phyloP scores from a whole-genome alignment of 2,329 filamentous ascomycete species.

The Myriosclerotinia scirpicola region DNA sequence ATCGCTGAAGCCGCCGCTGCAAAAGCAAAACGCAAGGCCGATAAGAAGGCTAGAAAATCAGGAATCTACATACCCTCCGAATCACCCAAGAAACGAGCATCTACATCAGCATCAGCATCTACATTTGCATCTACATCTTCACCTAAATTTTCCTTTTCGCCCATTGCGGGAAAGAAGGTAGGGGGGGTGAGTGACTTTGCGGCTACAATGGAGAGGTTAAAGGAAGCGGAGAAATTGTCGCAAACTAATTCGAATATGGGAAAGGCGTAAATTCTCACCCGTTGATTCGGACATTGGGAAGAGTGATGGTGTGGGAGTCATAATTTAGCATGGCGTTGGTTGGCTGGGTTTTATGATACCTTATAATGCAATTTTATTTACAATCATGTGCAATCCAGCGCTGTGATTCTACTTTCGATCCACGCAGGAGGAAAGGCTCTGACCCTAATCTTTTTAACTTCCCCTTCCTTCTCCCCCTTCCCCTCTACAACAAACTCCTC shows the following conservation, averaged over 20 bases:
- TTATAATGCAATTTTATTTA: not conserved
- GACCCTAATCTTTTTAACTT: conserved; percentile 52
- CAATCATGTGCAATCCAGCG: not conserved
- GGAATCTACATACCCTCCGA: conserved; percentile 35
- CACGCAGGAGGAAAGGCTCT: conserved; percentile 86
- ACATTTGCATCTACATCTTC: conserved; percentile 35
- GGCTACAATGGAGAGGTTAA: conserved; percentile 55
- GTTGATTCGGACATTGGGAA: too few species aligned
- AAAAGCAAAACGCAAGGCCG: conserved; percentile 41
- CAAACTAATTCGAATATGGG: too few species aligned
- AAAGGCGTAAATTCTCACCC: not conserved
- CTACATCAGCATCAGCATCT: conserved; percentile 31
- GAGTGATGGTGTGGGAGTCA: not conserved
- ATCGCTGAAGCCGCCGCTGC: conserved; percentile 47
- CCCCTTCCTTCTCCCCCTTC: conserved; percentile 41
- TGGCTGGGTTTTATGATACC: not conserved
- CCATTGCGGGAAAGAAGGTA: conserved; percentile 33
- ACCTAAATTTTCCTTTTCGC: conserved; percentile 41
- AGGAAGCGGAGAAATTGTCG: conserved; percentile 50
- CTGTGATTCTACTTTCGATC: conserved; percentile 42
- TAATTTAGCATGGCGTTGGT: conserved; percentile 38
- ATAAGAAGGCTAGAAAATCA: conserved; percentile 44
- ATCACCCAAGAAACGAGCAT: conserved; percentile 38
- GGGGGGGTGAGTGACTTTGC: conserved; percentile 40
- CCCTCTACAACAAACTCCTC: conserved; percentile 53